These are phyloP conservation scores for Aquilaria agallochum DNA, from an alignment of 441 rosid genomes.

Conservation along the genomic window DNA sequence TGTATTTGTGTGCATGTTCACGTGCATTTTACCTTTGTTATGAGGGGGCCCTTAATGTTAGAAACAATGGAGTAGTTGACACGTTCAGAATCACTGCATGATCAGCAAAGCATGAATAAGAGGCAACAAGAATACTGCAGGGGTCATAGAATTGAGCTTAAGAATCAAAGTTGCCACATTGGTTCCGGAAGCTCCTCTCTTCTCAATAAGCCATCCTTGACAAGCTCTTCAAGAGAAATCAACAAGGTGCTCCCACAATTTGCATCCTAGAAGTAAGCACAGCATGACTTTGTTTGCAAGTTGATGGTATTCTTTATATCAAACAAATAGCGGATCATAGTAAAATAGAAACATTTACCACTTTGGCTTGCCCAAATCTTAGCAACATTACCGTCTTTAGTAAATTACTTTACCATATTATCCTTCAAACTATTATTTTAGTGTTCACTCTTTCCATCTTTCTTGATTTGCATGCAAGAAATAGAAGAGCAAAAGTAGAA, in stretches of 20 bases:
- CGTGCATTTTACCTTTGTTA: conserved; percentile 52
- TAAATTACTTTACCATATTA: no score
- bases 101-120: conserved; percentile 7
- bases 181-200: conserved; percentile 74
- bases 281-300: no score
- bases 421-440: no score
- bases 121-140: neutral
- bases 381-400: no score
- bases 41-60: conserved; percentile 65
- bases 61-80: conserved; percentile 62
- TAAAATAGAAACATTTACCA: no score
- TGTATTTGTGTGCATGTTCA: no score
- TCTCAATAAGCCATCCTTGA: conserved; percentile 67
- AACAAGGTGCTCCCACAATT: conserved; percentile 89
- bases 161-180: conserved; percentile 36
- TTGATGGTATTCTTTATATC: no score
- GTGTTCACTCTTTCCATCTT: no score
- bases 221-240: conserved; percentile 94
- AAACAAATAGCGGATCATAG: no score
- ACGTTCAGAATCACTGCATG: conserved; percentile 51
- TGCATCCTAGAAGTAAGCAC: conserved; percentile 63
- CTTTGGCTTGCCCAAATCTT: no score
- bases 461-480: no score
- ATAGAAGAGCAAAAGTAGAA: no score
- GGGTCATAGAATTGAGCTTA: conserved; percentile 4